Conservation (phyloP, 352 stramenopile genomes). For the Phytophthora vignae region DNA sequence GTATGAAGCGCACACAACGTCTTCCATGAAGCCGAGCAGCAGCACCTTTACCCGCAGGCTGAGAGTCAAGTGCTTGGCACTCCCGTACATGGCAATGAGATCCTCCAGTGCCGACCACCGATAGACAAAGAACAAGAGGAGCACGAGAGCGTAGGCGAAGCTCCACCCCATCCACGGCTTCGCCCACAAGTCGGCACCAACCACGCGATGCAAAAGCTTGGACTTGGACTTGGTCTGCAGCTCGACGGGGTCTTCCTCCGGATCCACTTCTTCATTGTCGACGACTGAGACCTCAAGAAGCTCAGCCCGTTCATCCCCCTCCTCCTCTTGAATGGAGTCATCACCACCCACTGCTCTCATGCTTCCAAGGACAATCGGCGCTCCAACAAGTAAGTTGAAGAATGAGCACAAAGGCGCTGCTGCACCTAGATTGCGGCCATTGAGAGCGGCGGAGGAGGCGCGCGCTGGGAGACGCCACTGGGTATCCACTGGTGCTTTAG, state of each 20-base stretch:
- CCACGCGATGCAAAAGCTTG: not conserved
- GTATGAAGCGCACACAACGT: slow-evolving; percentile 4
- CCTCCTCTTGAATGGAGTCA: not conserved
- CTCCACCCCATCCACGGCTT: slow-evolving; percentile 6
- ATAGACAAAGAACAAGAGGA: slow-evolving; percentile 8
- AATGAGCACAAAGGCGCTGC: too few species aligned
- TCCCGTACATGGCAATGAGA: slow-evolving; percentile 2
- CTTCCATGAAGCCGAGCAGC: not conserved
- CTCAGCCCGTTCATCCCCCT: not conserved
- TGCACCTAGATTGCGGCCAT: too few species aligned
- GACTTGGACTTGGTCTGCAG: not conserved
- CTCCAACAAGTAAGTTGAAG: too few species aligned
- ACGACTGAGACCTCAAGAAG: not conserved
- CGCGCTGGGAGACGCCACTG: too few species aligned
- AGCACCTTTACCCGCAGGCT: not conserved
- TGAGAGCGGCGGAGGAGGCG: too few species aligned
- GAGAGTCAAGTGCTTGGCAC: not conserved
- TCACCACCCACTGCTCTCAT: not conserved
- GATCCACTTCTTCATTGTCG: not conserved
- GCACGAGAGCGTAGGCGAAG: not conserved
- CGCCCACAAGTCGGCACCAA: not conserved
- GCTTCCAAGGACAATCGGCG: too few species aligned
- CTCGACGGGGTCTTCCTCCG: not conserved
- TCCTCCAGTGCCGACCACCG: not conserved
- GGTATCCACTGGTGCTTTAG: too few species aligned